Evolutionary conservation across 805 yeast species (phyloP), one percentile per base, ranked within the genome.

Genomic region (Myxozyma lipomycoides): DNA sequence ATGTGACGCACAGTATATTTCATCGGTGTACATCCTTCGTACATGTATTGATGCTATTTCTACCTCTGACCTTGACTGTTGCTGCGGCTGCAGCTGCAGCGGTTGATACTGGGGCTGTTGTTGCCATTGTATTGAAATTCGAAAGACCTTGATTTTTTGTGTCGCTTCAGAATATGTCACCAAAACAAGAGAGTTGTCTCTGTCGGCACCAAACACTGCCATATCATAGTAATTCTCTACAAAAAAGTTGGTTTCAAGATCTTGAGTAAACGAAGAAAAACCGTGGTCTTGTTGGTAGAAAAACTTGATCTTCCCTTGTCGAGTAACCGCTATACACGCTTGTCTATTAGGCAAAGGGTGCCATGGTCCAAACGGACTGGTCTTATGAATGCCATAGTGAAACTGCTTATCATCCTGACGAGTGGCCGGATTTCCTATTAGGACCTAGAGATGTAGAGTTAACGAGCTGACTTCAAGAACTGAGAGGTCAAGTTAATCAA

Each of bases 321-420:
- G 72, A 40, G 91, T 73, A 36, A 86, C 69, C 1, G 80, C 81
- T 22, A 86, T 67, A 60, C 88, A 80, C 1, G 90, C 93, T 51
- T 84, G 84, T 56, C 83, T 83, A 2, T 83, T 73, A 15, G 76
- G 65, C 22, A 80, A 67, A 2, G 95, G 93, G 65, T 86, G 93
- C 58, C 79, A 69, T 0, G 81, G 76, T 4, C 87, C 86, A 48
- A 71, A 70, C 0, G 86, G 73, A 60, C 75, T 77, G 52, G 76
- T 76, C 62, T 81, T 87, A 43, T 73, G 74, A 0, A 83, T 81
- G 1, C 77, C 76, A 63, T 84, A 87, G 6, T 66, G 68, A 65
- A 74, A 82, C 54, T 49, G 61, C 59, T 26, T 52, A 47, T 24
- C 58, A 58, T 23, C 58, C 44, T 36, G 58, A 36, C 35, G 34